Percentiles rank a stretch among this genome's conserved stretches.
Evolutionary conservation across 2,329 filamentous ascomycete genomes (phyloP).

Genomic region (Aspergillus fumigatus): DNA sequence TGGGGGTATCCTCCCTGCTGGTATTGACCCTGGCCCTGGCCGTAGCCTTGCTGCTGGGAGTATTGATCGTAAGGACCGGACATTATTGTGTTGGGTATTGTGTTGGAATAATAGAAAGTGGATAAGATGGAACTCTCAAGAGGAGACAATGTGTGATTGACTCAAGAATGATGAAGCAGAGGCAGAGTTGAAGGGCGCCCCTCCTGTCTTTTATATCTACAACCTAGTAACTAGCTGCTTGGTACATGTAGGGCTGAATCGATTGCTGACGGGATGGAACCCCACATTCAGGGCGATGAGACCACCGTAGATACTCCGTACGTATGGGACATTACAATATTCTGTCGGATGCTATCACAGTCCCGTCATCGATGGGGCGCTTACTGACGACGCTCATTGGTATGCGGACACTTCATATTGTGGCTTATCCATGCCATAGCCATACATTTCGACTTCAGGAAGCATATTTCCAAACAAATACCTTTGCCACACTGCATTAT

Average conservation of each 20-base stretch:
- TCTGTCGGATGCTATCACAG: slow-evolving; percentile 1
- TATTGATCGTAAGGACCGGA: slow-evolving; percentile 27
- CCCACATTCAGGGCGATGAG: slow-evolving; percentile 1
- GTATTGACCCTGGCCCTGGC: slow-evolving; percentile 22
- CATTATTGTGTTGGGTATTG: slow-evolving; percentile 14
- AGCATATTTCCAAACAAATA: not conserved
- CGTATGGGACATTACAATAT: not conserved
- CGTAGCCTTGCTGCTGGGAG: slow-evolving; percentile 16
- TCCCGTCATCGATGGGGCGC: slow-evolving; percentile 5
- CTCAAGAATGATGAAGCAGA: not conserved
- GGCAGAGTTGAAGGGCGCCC: slow-evolving; percentile 1
- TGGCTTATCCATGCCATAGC: not conserved
- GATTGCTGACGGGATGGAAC: not conserved
- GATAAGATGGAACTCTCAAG: not conserved
- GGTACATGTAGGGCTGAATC: not conserved
- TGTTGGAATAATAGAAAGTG: not conserved
- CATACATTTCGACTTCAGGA: not conserved
- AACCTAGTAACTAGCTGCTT: not conserved
- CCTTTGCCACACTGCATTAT: not conserved
- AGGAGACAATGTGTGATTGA: slow-evolving; percentile 4
- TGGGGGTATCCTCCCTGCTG: slow-evolving; percentile 19
- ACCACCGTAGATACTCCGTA: not conserved
- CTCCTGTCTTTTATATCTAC: slow-evolving; percentile 10
- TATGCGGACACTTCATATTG: not conserved
- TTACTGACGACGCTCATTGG: not conserved